These are phyloP conservation scores for Pseudogymnoascus sp. DNA, from an alignment of 2,329 filamentous ascomycete genomes.

Conservation along the genomic window DNA sequence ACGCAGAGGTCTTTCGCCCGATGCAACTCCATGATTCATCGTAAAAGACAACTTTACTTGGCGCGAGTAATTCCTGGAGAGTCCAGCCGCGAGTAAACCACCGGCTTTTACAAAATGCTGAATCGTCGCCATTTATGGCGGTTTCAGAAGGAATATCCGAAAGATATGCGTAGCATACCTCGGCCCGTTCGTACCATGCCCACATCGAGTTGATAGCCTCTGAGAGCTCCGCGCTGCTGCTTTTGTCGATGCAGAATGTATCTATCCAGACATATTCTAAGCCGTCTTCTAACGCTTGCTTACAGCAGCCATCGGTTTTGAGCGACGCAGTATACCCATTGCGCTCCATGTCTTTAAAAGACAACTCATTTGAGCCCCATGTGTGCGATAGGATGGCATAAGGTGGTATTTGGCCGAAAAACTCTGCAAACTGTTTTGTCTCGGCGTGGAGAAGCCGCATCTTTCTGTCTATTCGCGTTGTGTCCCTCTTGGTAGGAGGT, in stretches of 20 bases:
- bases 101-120: slow-evolving; percentile 13
- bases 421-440: not conserved
- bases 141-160: too few species aligned
- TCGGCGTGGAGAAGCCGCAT: not conserved
- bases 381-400: not conserved
- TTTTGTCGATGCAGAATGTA: slow-evolving; percentile 9
- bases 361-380: too few species aligned
- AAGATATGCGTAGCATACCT: not conserved
- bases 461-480: not conserved
- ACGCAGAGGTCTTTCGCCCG: too few species aligned
- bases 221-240: slow-evolving; percentile 10
- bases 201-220: not conserved
- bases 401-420: not conserved
- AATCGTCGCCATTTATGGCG: not conserved
- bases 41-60: slow-evolving; percentile 16
- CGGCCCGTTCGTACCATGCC: not conserved
- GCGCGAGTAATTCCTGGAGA: slow-evolving; percentile 20
- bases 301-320: not conserved
- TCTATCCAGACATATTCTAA: slow-evolving; percentile 8
- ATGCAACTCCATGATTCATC: too few species aligned
- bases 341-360: not conserved
- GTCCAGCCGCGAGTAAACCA: slow-evolving; percentile 22
- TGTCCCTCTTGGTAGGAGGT: not conserved
- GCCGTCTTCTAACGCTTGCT: not conserved
- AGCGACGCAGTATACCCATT: not conserved